Conservation (phyloP, 2,329 filamentous ascomycete species). For the Trichoderma breve region DNA sequence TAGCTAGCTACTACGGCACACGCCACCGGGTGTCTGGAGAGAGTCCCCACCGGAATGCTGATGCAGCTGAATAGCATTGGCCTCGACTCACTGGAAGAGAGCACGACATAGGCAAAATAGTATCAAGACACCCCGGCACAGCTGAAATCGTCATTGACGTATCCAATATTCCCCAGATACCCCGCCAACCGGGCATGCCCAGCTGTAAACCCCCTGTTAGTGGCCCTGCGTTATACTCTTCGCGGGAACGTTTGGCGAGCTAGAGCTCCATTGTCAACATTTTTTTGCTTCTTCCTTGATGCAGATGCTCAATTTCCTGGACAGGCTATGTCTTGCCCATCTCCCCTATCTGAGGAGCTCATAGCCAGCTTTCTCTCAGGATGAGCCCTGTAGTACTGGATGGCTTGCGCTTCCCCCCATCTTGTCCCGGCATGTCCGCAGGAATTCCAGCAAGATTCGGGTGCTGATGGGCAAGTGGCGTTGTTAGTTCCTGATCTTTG, state of each 20-base stretch:
- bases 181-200: not conserved
- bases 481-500: not conserved
- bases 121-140: constrained; percentile 1
- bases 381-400: not conserved
- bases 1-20: constrained; percentile 11
- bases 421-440: constrained; percentile 3
- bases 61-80: constrained; percentile 5
- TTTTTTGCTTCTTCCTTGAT: not conserved
- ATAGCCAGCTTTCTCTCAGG: not conserved
- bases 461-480: constrained; percentile 6
- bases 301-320: not conserved
- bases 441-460: not conserved
- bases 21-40: constrained; percentile 13
- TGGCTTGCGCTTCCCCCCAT: not conserved
- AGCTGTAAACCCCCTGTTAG: not conserved
- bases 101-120: not conserved
- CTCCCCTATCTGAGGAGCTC: not conserved
- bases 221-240: not conserved
- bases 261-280: not conserved
- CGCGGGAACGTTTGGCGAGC: not conserved
- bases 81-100: not conserved
- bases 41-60: constrained; percentile 1
- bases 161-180: not conserved
- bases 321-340: not conserved
- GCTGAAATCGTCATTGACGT: constrained; percentile 6